A percentile compares a stretch with the other conserved stretches of the same genome.
These are phyloP conservation scores for Umbelopsis vinacea DNA, from an alignment of 192 early-diverging fungal species.

Conservation along the genomic window DNA sequence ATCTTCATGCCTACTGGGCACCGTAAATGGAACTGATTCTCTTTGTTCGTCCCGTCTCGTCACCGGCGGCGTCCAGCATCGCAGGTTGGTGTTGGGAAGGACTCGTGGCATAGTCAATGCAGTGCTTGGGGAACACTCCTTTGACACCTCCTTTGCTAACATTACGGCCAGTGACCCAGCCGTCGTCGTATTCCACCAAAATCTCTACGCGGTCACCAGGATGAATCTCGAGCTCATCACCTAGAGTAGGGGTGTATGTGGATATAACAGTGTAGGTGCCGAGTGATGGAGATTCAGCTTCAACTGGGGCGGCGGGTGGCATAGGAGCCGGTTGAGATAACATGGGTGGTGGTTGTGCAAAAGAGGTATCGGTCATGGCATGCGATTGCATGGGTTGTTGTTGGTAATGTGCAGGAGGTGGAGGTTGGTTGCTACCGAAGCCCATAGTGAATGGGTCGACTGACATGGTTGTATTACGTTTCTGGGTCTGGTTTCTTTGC, in stretches of 20 bases:
- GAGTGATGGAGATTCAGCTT: constrained; percentile 36
- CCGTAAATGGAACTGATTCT: constrained; percentile 31
- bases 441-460: constrained; percentile 18
- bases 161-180: constrained; percentile 54
- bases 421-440: constrained; percentile 7
- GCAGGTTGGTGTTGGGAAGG: constrained; percentile 6
- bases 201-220: constrained; percentile 52
- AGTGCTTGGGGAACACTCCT: constrained; percentile 54
- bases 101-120: constrained; percentile 36
- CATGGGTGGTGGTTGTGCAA: not conserved
- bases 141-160: constrained; percentile 44
- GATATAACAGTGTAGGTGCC: constrained; percentile 48
- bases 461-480: constrained; percentile 10
- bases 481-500: constrained; percentile 11
- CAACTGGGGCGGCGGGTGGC: not conserved
- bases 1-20: not conserved
- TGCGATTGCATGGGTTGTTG: constrained; percentile 9
- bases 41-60: constrained; percentile 16
- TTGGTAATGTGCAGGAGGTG: not conserved
- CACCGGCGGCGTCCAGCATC: constrained; percentile 21
- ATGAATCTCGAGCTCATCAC: constrained; percentile 54
- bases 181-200: constrained; percentile 54
- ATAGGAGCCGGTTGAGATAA: not conserved
- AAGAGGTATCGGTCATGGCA: not conserved
- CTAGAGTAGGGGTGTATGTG: constrained; percentile 49